Evolutionary conservation across 179 eudicot genomes (phyloP).

Genomic region (Gypsophila paniculata): DNA sequence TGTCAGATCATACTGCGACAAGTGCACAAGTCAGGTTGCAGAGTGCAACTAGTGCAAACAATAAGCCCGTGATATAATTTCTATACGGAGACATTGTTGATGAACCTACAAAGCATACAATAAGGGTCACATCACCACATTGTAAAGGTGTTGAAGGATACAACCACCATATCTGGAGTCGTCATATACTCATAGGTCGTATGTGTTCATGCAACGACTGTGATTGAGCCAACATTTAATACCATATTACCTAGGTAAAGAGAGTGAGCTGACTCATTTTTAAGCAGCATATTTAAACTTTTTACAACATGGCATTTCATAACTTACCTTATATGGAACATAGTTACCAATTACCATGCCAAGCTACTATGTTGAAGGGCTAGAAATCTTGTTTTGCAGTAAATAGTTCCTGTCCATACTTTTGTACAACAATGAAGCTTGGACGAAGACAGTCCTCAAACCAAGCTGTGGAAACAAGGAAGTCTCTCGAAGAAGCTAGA

Average conservation of each 20-base stretch:
- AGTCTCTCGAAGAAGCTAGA: slow-evolving; percentile 84
- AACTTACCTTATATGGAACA: slow-evolving; percentile 75
- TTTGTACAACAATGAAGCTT: slow-evolving; percentile 72
- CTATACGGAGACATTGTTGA: too few relatives aligned
- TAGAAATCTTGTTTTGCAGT: slow-evolving; percentile 96
- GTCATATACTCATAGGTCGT: too few relatives aligned
- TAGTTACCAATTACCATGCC: slow-evolving; percentile 99
- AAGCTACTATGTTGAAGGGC: slow-evolving; percentile 95
- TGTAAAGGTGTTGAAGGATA: too few relatives aligned
- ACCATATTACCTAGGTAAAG: too few relatives aligned
- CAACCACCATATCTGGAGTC: too few relatives aligned
- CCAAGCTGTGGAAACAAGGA: slow-evolving; percentile 77
- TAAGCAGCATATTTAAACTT: too few relatives aligned
- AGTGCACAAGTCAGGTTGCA: slow-evolving; percentile 11
- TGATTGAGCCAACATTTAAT: too few relatives aligned
- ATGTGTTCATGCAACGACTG: too few relatives aligned
- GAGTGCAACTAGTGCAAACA: not conserved
- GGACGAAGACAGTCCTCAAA: slow-evolving; percentile 63
- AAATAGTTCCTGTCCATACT: slow-evolving; percentile 91
- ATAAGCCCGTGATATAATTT: too few relatives aligned
- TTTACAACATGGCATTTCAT: too few relatives aligned
- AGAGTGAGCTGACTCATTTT: not conserved
- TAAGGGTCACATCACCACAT: too few relatives aligned
- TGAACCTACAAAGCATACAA: too few relatives aligned
- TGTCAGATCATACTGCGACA: slow-evolving; percentile 77